Percentiles rank a stretch among this genome's conserved stretches.
Evolutionary conservation across 208 protist species (phyloP).

Genomic region (Naegleria fowleri): DNA sequence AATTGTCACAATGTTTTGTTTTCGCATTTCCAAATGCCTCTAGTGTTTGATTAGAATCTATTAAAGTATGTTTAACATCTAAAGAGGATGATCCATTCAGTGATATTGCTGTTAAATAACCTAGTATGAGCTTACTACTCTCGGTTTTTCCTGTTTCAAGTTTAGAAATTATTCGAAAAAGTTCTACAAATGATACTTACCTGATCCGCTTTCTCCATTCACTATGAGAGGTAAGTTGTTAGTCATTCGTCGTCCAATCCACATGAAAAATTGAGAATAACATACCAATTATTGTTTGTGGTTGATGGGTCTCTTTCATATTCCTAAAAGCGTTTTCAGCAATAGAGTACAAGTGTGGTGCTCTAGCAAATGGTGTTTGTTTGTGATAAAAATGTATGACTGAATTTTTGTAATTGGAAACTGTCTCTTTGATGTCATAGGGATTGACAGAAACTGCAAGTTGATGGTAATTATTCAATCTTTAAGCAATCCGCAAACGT

Average conservation of each 20-base stretch:
- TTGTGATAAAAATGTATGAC: not conserved
- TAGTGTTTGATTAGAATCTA: slow-evolving; percentile 57
- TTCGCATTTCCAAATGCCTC: slow-evolving; percentile 67
- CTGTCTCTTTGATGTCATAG: not conserved
- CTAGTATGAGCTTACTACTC: slow-evolving; percentile 36
- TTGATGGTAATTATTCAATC: too few species aligned
- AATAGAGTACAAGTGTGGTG: not conserved
- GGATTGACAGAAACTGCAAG: not conserved
- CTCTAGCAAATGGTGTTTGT: not conserved
- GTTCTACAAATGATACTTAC: too few species aligned
- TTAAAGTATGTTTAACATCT: slow-evolving; percentile 38
- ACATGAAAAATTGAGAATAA: too few species aligned
- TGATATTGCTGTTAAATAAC: slow-evolving; percentile 38
- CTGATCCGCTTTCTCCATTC: not conserved
- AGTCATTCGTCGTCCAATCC: too few species aligned
- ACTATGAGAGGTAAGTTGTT: too few species aligned
- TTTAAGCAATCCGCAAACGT: not conserved
- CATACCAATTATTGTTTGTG: slow-evolving; percentile 4
- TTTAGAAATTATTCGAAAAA: too few species aligned
- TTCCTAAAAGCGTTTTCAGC: not conserved
- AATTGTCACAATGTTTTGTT: slow-evolving; percentile 57
- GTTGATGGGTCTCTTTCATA: not conserved
- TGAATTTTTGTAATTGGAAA: not conserved
- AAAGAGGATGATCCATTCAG: not conserved
- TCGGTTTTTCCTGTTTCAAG: slow-evolving; percentile 42